phyloP scores from a whole-genome alignment of 2,329 filamentous ascomycete species.

The Sporothrix phasma region DNA sequence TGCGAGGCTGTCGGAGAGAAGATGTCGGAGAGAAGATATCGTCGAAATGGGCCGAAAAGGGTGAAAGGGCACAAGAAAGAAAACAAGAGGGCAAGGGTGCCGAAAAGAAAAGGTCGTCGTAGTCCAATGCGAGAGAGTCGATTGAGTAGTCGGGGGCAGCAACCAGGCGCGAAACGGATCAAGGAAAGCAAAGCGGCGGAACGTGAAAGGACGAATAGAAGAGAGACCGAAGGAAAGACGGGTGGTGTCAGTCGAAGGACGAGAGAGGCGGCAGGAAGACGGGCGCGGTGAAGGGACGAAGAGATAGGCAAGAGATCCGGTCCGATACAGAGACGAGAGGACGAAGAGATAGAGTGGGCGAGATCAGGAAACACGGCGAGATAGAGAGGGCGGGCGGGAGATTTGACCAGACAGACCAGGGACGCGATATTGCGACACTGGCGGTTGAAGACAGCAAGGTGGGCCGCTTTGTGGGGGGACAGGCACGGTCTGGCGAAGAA shows the following conservation, averaged over 20 bases:
- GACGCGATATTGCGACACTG: neutral
- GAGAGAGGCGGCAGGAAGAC: too few relatives aligned
- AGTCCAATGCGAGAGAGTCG: neutral
- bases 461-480: neutral
- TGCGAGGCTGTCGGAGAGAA: neutral
- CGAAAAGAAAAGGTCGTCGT: neutral
- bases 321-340: neutral
- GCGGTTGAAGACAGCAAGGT: neutral
- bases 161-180: slow-evolving; percentile 12
- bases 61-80: neutral
- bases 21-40: neutral
- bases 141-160: neutral
- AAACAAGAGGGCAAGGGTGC: too few relatives aligned
- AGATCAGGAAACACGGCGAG: neutral
- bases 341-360: neutral
- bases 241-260: neutral
- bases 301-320: neutral
- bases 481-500: neutral
- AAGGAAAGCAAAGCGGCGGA: slow-evolving; percentile 8
- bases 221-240: neutral
- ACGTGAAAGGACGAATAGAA: neutral
- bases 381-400: neutral
- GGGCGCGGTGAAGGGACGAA: neutral
- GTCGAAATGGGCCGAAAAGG: neutral
- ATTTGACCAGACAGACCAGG: neutral